A percentile compares a stretch with the other conserved stretches of the same genome.
Conservation (phyloP, 345 rosid species). For the Linum usitatissimum region DNA sequence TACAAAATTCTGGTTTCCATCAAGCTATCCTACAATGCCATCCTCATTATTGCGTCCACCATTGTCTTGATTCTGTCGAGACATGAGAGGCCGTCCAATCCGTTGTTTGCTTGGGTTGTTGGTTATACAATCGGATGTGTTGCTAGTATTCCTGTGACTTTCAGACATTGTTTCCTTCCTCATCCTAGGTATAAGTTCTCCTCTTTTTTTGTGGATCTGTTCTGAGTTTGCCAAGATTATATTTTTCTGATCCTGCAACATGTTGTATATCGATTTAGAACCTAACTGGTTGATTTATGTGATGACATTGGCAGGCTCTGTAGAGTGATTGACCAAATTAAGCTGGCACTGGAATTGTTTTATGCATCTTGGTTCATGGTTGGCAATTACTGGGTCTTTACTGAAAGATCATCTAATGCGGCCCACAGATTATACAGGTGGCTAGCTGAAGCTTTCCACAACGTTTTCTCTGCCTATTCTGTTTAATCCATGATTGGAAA, state of each 20-base stretch:
- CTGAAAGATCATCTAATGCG: slow-evolving; percentile 5
- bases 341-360: slow-evolving; percentile 9
- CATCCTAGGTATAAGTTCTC: slow-evolving; percentile 7
- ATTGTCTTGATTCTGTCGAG: slow-evolving; percentile 12
- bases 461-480: neutral
- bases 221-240: too few species aligned
- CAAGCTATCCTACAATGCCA: slow-evolving; percentile 9
- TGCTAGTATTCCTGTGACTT: slow-evolving; percentile 15
- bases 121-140: slow-evolving; percentile 16
- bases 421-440: slow-evolving; percentile 16
- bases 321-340: slow-evolving; percentile 7
- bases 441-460: neutral
- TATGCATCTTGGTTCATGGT: slow-evolving; percentile 16
- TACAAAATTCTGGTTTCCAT: slow-evolving; percentile 1
- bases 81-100: slow-evolving; percentile 15
- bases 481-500: neutral
- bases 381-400: slow-evolving; percentile 16
- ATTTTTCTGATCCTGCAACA: neutral
- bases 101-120: slow-evolving; percentile 16
- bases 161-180: slow-evolving; percentile 15
- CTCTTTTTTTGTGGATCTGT: neutral
- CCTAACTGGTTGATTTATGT: neutral
- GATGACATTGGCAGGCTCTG: slow-evolving; percentile 15
- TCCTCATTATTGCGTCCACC: slow-evolving; percentile 14
- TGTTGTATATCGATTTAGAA: neutral